Evolutionary conservation across 192 early-diverging fungal genomes (phyloP), one percentile per base, ranked within the genome.

Genomic region (Mortierella antarctica): DNA sequence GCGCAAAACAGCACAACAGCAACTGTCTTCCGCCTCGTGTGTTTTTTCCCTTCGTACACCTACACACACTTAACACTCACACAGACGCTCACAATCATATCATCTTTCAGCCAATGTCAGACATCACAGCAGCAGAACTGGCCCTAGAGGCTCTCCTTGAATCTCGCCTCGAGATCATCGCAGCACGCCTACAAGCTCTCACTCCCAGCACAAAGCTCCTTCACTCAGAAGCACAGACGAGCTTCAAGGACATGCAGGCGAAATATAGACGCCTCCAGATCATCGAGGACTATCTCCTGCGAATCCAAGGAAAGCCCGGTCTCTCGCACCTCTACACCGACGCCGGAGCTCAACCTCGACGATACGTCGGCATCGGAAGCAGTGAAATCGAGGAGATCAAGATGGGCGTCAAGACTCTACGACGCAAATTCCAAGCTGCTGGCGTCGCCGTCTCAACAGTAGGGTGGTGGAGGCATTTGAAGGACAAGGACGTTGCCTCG

Each of bases 391-490:
- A 80, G 41, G 64, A 80, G 17, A 62, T 72, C 70, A 80, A 80
- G 65, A 80, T 80, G 77, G 77, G 77, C 14, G 69, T 80, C 64
- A 80, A 68, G 70, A 80, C 77, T 1, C n/a, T 80, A 48, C 67
- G 77, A 41, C 59, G 70, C 20, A 80, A 80, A 39, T 80, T 80
- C 65, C 77, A 80, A 21, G 77, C 77, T 6, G 77, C 77, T 7
- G 62, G 77, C 0, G 55, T 54, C 2, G 77, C 45, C 1, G 70
- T 71, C 13, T 60, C 77, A 7, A 72, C 77, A 8, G 65, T 80
- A 13, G 77, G 77, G n/a, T 80, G 77, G 77, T 80, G 77, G 77
- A 65, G 77, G 42, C 77, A 80, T 67, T 15, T 80, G 18, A 80
- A 80, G 49, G 77, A 71, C 5, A 79, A 71, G 47, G 57, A 57